Evolutionary conservation across 2,329 filamentous ascomycete genomes (phyloP).

Genomic region (Phialophora expanda): DNA sequence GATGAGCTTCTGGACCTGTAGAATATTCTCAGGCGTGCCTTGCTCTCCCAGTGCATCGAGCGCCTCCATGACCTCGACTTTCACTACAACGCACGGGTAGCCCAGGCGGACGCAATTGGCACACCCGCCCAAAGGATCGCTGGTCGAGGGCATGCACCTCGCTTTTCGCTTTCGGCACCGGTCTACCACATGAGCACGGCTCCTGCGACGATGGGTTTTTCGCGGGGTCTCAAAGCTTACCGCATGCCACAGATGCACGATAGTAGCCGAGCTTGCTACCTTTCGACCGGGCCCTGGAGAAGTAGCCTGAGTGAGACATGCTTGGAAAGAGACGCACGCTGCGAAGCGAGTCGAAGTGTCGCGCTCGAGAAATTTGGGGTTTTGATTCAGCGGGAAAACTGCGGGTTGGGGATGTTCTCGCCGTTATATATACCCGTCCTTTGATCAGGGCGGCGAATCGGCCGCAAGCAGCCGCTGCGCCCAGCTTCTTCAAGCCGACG

Average conservation of each 20-base stretch:
- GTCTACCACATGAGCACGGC: conserved; percentile 16
- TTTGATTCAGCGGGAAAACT: neutral
- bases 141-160: conserved; percentile 17
- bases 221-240: neutral
- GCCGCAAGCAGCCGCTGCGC: neutral
- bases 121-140: conserved; percentile 12
- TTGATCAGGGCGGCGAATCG: neutral
- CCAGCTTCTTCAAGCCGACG: neutral
- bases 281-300: conserved; percentile 17
- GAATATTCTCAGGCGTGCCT: conserved; percentile 17
- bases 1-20: conserved; percentile 19
- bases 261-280: conserved; percentile 21
- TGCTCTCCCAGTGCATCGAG: conserved; percentile 16
- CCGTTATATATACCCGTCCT: neutral
- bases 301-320: conserved; percentile 22
- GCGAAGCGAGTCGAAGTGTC: neutral
- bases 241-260: conserved; percentile 18
- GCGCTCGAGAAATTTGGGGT: neutral
- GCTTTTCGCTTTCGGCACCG: conserved; percentile 21
- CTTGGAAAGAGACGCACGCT: neutral
- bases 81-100: conserved; percentile 18
- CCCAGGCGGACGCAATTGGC: conserved; percentile 19
- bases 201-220: neutral
- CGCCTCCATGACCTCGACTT: conserved; percentile 26
- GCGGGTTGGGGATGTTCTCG: neutral